Conservation (phyloP, 495 filamentous ascomycete genomes). For the Astrothelium subdiscretum region DNA sequence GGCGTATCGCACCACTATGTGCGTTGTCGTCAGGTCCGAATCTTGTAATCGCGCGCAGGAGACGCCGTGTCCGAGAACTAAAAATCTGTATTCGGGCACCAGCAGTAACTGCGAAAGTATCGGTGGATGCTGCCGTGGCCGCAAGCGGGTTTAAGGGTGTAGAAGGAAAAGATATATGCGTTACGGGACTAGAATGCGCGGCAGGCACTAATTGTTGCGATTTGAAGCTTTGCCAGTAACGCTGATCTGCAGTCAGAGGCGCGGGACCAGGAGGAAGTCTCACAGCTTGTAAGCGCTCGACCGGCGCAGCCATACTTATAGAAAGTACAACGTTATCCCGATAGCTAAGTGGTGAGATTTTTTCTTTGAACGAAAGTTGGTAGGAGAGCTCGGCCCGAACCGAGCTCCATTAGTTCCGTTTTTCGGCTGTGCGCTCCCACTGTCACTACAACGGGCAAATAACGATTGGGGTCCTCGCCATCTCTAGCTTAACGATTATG, state of each 20-base stretch:
- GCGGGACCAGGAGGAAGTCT: slow-evolving; percentile 69
- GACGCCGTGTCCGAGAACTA: slow-evolving; percentile 76
- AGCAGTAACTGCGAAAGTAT: slow-evolving; percentile 85
- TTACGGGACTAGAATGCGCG: slow-evolving; percentile 71
- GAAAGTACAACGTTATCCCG: too few relatives aligned
- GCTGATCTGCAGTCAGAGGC: slow-evolving; percentile 73
- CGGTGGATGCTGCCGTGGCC: slow-evolving; percentile 37
- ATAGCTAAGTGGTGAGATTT: too few relatives aligned
- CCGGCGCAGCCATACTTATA: slow-evolving; percentile 69
- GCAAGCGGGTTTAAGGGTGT: slow-evolving; percentile 36
- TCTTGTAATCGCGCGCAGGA: slow-evolving; percentile 80
- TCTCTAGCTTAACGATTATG: too few relatives aligned
- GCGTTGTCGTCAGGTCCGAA: slow-evolving; percentile 68
- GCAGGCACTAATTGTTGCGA: slow-evolving; percentile 79
- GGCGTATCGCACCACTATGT: slow-evolving; percentile 71
- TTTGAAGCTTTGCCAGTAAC: slow-evolving; percentile 89
- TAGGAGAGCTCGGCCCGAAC: too few relatives aligned
- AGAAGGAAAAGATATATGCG: slow-evolving; percentile 73
- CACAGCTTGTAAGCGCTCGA: slow-evolving; percentile 67
- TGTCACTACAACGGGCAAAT: too few relatives aligned
- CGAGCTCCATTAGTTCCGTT: too few relatives aligned
- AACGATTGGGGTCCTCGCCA: too few relatives aligned
- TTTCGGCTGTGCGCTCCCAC: too few relatives aligned
- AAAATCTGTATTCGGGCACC: slow-evolving; percentile 87
- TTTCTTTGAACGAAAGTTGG: too few relatives aligned